A percentile compares a stretch with the other conserved stretches of the same genome.
Conservation (phyloP, 768 basidiomycete species). For the Agrocybe pediades region DNA sequence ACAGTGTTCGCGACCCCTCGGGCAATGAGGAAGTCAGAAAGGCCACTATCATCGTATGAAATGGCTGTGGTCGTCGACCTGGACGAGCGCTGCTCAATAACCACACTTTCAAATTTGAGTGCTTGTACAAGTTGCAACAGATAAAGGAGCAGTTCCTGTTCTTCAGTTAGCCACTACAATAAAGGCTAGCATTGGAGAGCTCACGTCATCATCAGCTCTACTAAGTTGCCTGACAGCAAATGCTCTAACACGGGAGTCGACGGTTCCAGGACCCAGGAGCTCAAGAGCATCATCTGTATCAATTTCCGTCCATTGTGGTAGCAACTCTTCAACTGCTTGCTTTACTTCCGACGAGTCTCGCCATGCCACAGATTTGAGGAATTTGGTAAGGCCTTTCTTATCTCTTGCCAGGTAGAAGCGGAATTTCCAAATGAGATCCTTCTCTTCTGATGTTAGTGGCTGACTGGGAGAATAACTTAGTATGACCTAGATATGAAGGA, state of each 20-base stretch:
- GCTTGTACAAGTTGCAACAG: constrained; percentile 96
- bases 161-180: neutral
- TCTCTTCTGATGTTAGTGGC: constrained; percentile 85
- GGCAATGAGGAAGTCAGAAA: constrained; percentile 89
- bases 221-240: constrained; percentile 93
- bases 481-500: constrained; percentile 61
- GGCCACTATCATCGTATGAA: constrained; percentile 88
- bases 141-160: constrained; percentile 88
- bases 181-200: constrained; percentile 24
- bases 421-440: constrained; percentile 98
- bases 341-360: constrained; percentile 94
- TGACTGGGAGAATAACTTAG: constrained; percentile 91
- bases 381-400: constrained; percentile 94
- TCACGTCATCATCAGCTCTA: constrained; percentile 92
- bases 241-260: constrained; percentile 89
- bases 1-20: constrained; percentile 83
- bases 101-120: constrained; percentile 90
- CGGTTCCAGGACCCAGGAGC: constrained; percentile 84
- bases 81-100: constrained; percentile 75
- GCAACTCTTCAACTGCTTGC: constrained; percentile 93
- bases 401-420: constrained; percentile 95
- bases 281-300: constrained; percentile 97
- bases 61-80: constrained; percentile 72
- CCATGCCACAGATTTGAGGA: constrained; percentile 98
- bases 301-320: constrained; percentile 97